Evolutionary conservation across 164 flowering plant species (phyloP).

Genomic region (Amborella trichopoda): DNA sequence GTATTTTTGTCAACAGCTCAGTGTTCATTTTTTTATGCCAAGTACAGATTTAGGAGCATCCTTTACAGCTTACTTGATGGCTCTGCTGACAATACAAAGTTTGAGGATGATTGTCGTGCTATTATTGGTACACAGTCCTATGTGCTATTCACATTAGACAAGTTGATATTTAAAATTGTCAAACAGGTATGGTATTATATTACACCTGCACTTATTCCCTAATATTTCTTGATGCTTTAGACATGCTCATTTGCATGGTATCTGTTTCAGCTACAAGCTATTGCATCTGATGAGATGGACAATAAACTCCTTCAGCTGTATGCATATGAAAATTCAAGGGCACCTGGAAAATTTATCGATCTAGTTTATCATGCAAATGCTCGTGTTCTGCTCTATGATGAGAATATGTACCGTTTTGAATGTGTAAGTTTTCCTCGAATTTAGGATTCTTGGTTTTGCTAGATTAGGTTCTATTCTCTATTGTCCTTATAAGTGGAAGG

Average conservation of each 20-base stretch:
- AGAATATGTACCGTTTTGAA: conserved; percentile 78
- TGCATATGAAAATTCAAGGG: conserved; percentile 78
- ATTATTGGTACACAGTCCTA: conserved; percentile 91
- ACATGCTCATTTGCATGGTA: not conserved
- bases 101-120: conserved; percentile 95
- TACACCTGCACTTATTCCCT: not conserved
- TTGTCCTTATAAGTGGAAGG: too few species aligned
- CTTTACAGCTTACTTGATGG: conserved; percentile 84
- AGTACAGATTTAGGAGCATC: conserved; percentile 69
- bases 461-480: too few species aligned
- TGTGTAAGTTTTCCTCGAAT: conserved; percentile 57
- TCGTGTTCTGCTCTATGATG: conserved; percentile 79
- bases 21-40: not conserved
- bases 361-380: conserved; percentile 79
- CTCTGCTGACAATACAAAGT: conserved; percentile 79
- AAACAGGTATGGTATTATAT: conserved; percentile 37
- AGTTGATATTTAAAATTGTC: conserved; percentile 76
- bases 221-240: not conserved
- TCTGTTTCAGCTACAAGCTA: conserved; percentile 62
- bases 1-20: not conserved
- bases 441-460: too few species aligned
- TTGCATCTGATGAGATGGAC: conserved; percentile 80
- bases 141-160: conserved; percentile 86
- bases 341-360: conserved; percentile 53
- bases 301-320: conserved; percentile 85